Base-by-base conservation (phyloP, 805 yeast species). In the Hyphopichia homilentoma region DNA sequence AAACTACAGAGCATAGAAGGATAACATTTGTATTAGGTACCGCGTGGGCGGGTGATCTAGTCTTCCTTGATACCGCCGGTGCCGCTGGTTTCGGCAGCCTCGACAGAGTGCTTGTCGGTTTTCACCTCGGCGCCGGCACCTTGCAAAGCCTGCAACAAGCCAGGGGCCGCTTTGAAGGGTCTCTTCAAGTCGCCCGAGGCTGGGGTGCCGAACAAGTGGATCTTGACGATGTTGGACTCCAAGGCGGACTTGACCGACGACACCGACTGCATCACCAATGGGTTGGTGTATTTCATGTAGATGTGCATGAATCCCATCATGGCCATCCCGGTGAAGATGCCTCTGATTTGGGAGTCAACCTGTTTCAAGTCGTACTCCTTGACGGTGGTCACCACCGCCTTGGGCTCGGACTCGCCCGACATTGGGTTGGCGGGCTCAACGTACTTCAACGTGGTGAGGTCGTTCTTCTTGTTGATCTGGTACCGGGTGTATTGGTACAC, bases 301-400 rank as follows among this genome's bases (percentile, higher is more conserved):
- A 93, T 55, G 65, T 93, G 98, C 97, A 90, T 89, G 80, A 90
- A 84, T 16, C 83, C 95, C 89, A 93, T 89, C 95, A 93, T 87
- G 51, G 95, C 96, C 48, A 89, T 57, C 44, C 94, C 84, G 43
- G 94, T 84, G 73, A 82, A 80, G 46, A 87, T 76, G 44, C 94
- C 78, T 65, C 84, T 87, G 62, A 89, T 74, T 39, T 87, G 80
- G 32, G 77, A 40, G 61, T 84, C 79, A 41, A 90, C 75, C 69
- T 90, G 96, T 56, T 79, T 74, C 59, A 89, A 75, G 64, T 93
- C 98, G 71, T 93, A 93, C 50, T 93, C 96, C 71, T 79, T 86
- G 44, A 88, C 87, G 33, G 97, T 90, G 45, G 96, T 87, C 44
- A 90, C 85, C 42, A 84, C 84, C 40, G 88, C 74, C 61, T 77